A percentile compares a stretch with the other conserved stretches of the same genome.
Conservation (phyloP, 352 stramenopile genomes). For the Globisporangium parvum region DNA sequence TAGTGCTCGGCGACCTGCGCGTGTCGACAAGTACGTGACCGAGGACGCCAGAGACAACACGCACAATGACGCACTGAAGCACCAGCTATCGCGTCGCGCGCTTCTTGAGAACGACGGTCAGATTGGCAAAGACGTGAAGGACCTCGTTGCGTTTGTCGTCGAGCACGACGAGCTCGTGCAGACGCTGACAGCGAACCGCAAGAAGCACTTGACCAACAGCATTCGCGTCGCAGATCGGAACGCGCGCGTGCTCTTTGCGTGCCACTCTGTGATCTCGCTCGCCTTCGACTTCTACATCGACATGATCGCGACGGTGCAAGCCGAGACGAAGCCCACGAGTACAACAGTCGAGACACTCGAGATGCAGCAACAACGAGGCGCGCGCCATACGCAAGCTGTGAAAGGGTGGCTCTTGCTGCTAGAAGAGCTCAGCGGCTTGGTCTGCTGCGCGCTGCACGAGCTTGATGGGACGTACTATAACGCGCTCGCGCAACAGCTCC, state of each 20-base stretch:
- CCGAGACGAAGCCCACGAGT: conserved; percentile 1
- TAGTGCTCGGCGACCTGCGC: neutral
- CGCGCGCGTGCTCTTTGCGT: conserved; percentile 20
- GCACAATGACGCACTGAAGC: no score
- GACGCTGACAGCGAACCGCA: conserved; percentile 32
- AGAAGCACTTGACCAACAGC: conserved; percentile 24
- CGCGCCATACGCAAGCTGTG: neutral
- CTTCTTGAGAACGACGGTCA: neutral
- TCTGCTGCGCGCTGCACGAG: conserved; percentile 35
- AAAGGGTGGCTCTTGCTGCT: conserved; percentile 33
- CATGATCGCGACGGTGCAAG: conserved; percentile 7
- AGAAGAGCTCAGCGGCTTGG: conserved; percentile 31
- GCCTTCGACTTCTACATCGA: conserved; percentile 37
- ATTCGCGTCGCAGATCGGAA: conserved; percentile 29
- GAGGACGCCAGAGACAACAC: neutral
- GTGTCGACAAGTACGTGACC: neutral
- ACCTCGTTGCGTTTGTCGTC: conserved; percentile 22
- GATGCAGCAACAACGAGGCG: neutral
- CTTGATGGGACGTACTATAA: conserved; percentile 33
- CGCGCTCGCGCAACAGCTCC: conserved; percentile 22
- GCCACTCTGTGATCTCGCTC: conserved; percentile 31
- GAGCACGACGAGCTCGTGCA: conserved; percentile 23
- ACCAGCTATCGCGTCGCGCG: no score
- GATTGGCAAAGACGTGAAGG: conserved; percentile 18
- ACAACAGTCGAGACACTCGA: neutral